A percentile compares a stretch with the other conserved stretches of the same genome.
Conservation (phyloP, 2,329 filamentous ascomycete genomes). For the Cryphonectria nitschkei region DNA sequence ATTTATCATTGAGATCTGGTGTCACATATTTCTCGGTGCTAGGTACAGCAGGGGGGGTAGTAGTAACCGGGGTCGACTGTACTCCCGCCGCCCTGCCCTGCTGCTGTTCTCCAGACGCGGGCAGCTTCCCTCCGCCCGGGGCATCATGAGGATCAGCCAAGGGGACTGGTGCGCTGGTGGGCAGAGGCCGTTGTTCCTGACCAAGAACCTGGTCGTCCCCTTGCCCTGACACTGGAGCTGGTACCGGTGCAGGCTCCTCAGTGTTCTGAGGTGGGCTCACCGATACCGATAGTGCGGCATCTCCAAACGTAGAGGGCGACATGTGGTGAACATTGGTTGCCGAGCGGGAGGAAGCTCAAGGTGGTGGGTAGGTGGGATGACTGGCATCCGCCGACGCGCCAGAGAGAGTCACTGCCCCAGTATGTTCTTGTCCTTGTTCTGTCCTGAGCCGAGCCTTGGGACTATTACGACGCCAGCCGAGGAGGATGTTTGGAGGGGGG, state of each 20-base stretch:
- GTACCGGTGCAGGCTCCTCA: slow-evolving; percentile 42
- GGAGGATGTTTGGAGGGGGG: background rate
- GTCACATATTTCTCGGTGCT: slow-evolving; percentile 29
- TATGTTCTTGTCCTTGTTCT: background rate
- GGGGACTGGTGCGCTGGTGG: slow-evolving; percentile 7
- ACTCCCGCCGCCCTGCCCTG: slow-evolving; percentile 20
- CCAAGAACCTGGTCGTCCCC: slow-evolving; percentile 11
- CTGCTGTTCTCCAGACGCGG: slow-evolving; percentile 21
- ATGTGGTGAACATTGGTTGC: slow-evolving; percentile 58
- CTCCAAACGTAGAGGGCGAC: slow-evolving; percentile 57
- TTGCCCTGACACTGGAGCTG: slow-evolving; percentile 16
- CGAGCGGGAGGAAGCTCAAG: slow-evolving; percentile 40
- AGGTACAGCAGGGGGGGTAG: slow-evolving; percentile 25
- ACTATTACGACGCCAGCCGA: background rate
- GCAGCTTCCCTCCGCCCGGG: slow-evolving; percentile 23
- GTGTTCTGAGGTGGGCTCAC: slow-evolving; percentile 23
- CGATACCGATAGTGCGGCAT: slow-evolving; percentile 52
- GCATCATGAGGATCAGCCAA: slow-evolving; percentile 9
- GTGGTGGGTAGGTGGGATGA: slow-evolving; percentile 36
- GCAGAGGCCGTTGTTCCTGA: slow-evolving; percentile 14
- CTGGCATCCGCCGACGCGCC: slow-evolving; percentile 31
- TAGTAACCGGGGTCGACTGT: slow-evolving; percentile 21
- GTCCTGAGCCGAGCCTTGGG: background rate
- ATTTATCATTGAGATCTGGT: slow-evolving; percentile 30
- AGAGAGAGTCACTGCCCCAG: slow-evolving; percentile 2